Conservation (phyloP, 1,284 basidiomycete genomes). For the Ganoderma boninense region DNA sequence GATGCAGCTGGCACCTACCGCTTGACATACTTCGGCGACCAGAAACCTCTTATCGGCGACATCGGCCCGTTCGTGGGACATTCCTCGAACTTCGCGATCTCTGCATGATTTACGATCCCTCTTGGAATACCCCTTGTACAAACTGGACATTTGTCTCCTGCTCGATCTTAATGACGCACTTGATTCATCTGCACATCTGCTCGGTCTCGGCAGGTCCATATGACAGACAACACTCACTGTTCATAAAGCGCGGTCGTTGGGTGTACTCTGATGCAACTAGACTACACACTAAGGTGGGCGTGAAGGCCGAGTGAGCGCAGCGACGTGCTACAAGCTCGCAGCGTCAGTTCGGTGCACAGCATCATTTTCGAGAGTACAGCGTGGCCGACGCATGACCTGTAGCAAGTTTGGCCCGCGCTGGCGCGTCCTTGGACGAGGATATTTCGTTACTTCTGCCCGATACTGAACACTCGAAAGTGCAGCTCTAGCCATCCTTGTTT, state of each 20-base stretch:
- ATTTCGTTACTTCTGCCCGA: too few species aligned
- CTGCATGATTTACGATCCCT: slow-evolving; percentile 13
- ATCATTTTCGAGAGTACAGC: too few species aligned
- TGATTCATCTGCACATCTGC: background rate
- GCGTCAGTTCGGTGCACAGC: too few species aligned
- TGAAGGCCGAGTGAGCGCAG: too few species aligned
- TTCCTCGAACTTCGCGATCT: slow-evolving; percentile 64
- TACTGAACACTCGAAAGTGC: too few species aligned
- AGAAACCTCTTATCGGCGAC: slow-evolving; percentile 68
- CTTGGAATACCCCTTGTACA: background rate
- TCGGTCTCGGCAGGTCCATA: background rate
- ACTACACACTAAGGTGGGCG: too few species aligned
- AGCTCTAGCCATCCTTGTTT: too few species aligned
- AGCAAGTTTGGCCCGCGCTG: too few species aligned
- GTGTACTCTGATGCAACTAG: background rate
- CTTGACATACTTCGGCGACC: slow-evolving; percentile 77
- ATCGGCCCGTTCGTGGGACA: slow-evolving; percentile 69
- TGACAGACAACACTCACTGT: background rate
- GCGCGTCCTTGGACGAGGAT: too few species aligned
- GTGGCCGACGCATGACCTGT: too few species aligned
- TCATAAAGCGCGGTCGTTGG: background rate
- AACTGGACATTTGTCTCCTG: background rate
- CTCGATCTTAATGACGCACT: background rate
- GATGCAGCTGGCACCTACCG: slow-evolving; percentile 71
- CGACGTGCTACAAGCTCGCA: too few species aligned